Conservation (phyloP, 2,329 filamentous ascomycete genomes). For the Talaromyces albobiverticillius region DNA sequence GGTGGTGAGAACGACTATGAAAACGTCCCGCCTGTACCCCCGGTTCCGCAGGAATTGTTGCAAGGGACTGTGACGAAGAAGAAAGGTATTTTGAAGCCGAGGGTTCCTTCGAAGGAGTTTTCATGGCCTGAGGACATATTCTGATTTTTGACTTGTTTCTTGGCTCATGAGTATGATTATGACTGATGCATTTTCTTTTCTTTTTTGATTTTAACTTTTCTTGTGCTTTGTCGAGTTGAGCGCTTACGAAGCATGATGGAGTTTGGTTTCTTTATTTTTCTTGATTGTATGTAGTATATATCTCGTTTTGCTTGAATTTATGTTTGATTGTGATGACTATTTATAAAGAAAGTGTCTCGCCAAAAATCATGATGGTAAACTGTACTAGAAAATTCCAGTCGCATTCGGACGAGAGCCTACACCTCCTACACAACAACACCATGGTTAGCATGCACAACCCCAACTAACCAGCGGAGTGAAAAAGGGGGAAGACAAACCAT, state of each 20-base stretch:
- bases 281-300: constrained; percentile 15
- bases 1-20: constrained; percentile 21
- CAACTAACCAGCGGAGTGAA: not conserved
- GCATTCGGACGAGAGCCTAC: constrained; percentile 22
- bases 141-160: too few species aligned
- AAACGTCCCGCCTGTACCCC: constrained; percentile 40
- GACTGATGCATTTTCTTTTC: not conserved
- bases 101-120: constrained; percentile 27
- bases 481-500: constrained; percentile 27
- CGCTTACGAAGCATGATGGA: constrained; percentile 21
- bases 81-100: constrained; percentile 5
- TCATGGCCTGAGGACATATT: constrained; percentile 46
- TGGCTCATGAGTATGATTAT: not conserved
- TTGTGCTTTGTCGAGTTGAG: not conserved
- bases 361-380: too few species aligned
- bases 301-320: not conserved
- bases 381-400: constrained; percentile 31
- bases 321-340: too few species aligned
- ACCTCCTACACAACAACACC: constrained; percentile 22
- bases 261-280: not conserved
- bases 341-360: too few species aligned
- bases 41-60: constrained; percentile 31
- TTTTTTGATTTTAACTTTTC: not conserved
- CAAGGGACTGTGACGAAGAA: constrained; percentile 19
- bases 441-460: not conserved